phyloP scores from a whole-genome alignment of 257 asterid genomes.

The Solanum pinnatisectum region DNA sequence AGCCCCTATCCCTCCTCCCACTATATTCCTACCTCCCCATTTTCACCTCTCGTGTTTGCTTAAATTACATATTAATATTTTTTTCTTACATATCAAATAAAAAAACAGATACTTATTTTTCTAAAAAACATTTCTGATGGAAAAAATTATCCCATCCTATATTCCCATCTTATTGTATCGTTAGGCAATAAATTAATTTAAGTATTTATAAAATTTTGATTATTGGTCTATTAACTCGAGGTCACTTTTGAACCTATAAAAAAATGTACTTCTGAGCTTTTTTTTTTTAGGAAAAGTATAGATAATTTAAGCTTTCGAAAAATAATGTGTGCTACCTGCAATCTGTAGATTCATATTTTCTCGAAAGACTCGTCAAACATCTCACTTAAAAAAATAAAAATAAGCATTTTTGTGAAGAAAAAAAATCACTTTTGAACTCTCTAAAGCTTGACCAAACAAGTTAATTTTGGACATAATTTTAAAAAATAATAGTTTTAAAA shows the following conservation, averaged over 20 bases:
- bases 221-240: neutral
- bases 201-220: neutral
- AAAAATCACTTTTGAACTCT: neutral
- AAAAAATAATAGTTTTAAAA: too few relatives aligned
- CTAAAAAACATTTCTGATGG: neutral
- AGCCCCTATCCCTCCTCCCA: too few relatives aligned
- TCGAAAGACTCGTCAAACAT: neutral
- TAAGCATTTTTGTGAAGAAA: neutral
- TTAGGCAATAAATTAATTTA: neutral
- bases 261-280: neutral
- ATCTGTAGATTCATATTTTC: too few relatives aligned
- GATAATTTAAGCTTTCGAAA: neutral
- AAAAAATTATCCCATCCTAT: neutral
- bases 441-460: neutral
- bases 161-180: neutral
- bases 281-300: too few relatives aligned
- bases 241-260: neutral
- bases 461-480: too few relatives aligned
- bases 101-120: too few relatives aligned
- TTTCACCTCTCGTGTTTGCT: neutral
- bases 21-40: neutral
- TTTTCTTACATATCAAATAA: neutral
- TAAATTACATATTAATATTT: too few relatives aligned
- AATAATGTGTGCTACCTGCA: neutral
- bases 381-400: too few relatives aligned